Percentiles rank a stretch among this genome's conserved stretches.
These are phyloP conservation scores for Blumeria graminis DNA, from an alignment of 2,329 filamentous ascomycete genomes.

Conservation along the genomic window DNA sequence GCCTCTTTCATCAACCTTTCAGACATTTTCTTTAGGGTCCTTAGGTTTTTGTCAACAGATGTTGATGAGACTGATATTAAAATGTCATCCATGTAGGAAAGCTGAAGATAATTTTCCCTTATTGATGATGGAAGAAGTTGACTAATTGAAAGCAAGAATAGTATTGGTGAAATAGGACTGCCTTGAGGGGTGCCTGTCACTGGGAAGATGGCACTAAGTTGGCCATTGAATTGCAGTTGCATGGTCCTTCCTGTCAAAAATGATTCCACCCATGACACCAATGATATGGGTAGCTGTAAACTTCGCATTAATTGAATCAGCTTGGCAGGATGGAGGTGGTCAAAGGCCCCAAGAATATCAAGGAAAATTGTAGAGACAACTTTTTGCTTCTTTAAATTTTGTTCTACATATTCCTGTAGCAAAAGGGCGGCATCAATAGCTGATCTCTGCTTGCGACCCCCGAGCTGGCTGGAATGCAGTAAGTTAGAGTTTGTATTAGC, in stretches of 20 bases:
- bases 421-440: not conserved
- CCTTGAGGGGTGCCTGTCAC: not conserved
- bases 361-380: not conserved
- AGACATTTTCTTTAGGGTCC: not conserved
- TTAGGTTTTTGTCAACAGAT: not conserved
- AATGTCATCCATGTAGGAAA: slow-evolving; percentile 1
- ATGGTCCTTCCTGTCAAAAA: not conserved
- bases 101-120: not conserved
- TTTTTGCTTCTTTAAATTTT: not conserved
- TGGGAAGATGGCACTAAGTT: not conserved
- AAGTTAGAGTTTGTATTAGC: not conserved
- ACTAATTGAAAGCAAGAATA: not conserved
- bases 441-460: slow-evolving; percentile 1
- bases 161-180: not conserved
- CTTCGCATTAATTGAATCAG: not conserved
- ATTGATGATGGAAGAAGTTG: not conserved
- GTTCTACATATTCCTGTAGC: not conserved
- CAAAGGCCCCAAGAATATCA: not conserved
- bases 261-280: not conserved
- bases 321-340: not conserved
- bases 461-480: not conserved
- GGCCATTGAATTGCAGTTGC: not conserved
- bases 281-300: not conserved
- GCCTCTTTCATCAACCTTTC: not conserved
- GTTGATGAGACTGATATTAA: not conserved